These are phyloP conservation scores for Tylopilus subfusipes DNA, from an alignment of 768 basidiomycete genomes.

Conservation along the genomic window DNA sequence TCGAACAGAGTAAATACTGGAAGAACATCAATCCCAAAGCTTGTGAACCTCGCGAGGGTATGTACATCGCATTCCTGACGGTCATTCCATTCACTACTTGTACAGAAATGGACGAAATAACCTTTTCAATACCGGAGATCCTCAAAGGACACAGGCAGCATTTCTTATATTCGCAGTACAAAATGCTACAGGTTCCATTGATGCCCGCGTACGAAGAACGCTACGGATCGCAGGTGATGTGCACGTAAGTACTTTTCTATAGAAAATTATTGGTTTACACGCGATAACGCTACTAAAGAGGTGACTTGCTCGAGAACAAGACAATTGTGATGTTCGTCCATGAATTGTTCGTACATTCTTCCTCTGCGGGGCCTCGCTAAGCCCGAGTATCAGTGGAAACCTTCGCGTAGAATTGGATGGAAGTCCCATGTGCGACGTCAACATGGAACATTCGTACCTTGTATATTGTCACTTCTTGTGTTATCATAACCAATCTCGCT, in stretches of 20 bases:
- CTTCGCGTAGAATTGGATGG: conserved; percentile 80
- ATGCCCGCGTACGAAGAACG: conserved; percentile 64
- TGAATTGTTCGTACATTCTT: conserved; percentile 71
- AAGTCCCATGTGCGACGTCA: conserved; percentile 64
- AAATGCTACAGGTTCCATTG: conserved; percentile 81
- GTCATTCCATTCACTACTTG: neutral
- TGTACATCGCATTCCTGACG: neutral
- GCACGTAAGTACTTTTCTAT: conserved; percentile 63
- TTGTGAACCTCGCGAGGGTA: conserved; percentile 81
- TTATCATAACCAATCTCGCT: neutral
- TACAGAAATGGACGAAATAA: conserved; percentile 58
- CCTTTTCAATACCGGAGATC: conserved; percentile 74
- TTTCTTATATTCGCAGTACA: conserved; percentile 69
- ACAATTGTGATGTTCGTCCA: conserved; percentile 87
- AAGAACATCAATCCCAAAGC: conserved; percentile 77
- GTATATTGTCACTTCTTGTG: conserved; percentile 38
- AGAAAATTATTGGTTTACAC: neutral
- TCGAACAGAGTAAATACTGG: conserved; percentile 90
- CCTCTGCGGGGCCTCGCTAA: neutral
- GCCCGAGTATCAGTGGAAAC: conserved; percentile 62
- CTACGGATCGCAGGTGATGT: conserved; percentile 81
- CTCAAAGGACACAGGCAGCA: conserved; percentile 88
- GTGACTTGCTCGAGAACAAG: conserved; percentile 71
- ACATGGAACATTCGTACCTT: conserved; percentile 80
- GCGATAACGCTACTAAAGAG: conserved; percentile 39